Percentiles rank a stretch among this genome's conserved stretches.
These are phyloP conservation scores for Lipomyces chichibuensis DNA, from an alignment of 805 yeast species.

Conservation along the genomic window DNA sequence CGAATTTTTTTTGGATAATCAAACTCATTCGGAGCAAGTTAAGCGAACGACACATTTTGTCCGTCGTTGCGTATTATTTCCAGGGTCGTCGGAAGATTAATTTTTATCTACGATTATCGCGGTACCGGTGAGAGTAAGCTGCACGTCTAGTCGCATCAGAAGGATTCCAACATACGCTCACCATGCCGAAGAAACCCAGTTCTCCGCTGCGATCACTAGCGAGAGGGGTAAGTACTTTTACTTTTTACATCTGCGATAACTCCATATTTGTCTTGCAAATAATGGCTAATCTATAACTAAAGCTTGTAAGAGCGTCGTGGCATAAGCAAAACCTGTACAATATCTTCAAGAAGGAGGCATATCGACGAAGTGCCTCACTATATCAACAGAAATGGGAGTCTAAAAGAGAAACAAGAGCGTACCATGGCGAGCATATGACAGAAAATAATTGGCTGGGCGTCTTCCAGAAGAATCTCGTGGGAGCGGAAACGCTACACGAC, in stretches of 20 bases:
- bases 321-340: slow-evolving; percentile 91
- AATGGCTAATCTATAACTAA: not conserved
- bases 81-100: not conserved
- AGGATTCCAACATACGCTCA: not conserved
- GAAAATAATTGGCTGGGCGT: slow-evolving; percentile 77
- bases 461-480: slow-evolving; percentile 70
- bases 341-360: slow-evolving; percentile 63
- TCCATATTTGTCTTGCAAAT: not conserved
- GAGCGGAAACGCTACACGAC: slow-evolving; percentile 51
- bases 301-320: slow-evolving; percentile 76
- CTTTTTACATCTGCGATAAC: not conserved
- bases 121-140: not conserved
- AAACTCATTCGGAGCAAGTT: not conserved
- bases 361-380: slow-evolving; percentile 64
- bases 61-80: not conserved
- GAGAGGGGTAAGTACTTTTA: slow-evolving; percentile 28
- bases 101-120: not conserved
- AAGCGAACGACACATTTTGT: not conserved
- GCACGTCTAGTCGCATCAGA: not conserved
- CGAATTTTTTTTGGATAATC: not conserved
- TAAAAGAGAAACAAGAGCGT: slow-evolving; percentile 88
- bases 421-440: slow-evolving; percentile 92
- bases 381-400: slow-evolving; percentile 92
- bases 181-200: slow-evolving; percentile 27
- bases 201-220: slow-evolving; percentile 28